Conservation (phyloP, 2,329 filamentous ascomycete species). For the Metarhizium anisopliae region DNA sequence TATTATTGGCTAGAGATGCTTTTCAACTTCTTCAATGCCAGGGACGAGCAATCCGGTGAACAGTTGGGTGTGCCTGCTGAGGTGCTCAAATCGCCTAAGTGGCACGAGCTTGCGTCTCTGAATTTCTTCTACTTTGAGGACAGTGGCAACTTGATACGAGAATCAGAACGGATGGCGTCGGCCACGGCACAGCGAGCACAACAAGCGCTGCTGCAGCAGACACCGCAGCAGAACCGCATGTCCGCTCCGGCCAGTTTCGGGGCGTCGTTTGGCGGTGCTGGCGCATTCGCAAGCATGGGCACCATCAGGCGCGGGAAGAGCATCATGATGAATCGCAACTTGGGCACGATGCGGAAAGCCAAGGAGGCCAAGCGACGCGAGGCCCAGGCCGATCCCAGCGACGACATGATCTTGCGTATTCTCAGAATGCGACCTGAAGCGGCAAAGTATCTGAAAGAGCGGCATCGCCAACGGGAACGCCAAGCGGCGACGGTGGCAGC, state of each 20-base stretch:
- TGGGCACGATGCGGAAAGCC: constrained; percentile 91
- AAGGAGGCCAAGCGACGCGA: constrained; percentile 96
- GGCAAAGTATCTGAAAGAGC: constrained; percentile 74
- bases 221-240: constrained; percentile 50
- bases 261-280: constrained; percentile 23
- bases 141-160: constrained; percentile 83
- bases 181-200: constrained; percentile 71
- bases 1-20: constrained; percentile 90
- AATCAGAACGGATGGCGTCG: constrained; percentile 91
- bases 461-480: constrained; percentile 88
- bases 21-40: constrained; percentile 90
- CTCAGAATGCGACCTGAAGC: constrained; percentile 92
- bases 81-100: constrained; percentile 93
- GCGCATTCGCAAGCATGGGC: constrained; percentile 55
- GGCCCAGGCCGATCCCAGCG: constrained; percentile 89
- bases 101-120: constrained; percentile 89
- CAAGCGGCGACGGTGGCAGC: constrained; percentile 84
- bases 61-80: constrained; percentile 83
- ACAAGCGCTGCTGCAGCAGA: constrained; percentile 49
- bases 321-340: constrained; percentile 88
- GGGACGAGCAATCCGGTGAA: constrained; percentile 71
- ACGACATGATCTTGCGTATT: constrained; percentile 96
- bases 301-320: constrained; percentile 61
- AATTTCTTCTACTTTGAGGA: constrained; percentile 99
- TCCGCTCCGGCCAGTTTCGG: constrained; percentile 52